A percentile compares a stretch with the other conserved stretches of the same genome.
These are phyloP conservation scores for Massariosphaeria phaeospora DNA, from an alignment of 495 filamentous ascomycete genomes.

Conservation along the genomic window DNA sequence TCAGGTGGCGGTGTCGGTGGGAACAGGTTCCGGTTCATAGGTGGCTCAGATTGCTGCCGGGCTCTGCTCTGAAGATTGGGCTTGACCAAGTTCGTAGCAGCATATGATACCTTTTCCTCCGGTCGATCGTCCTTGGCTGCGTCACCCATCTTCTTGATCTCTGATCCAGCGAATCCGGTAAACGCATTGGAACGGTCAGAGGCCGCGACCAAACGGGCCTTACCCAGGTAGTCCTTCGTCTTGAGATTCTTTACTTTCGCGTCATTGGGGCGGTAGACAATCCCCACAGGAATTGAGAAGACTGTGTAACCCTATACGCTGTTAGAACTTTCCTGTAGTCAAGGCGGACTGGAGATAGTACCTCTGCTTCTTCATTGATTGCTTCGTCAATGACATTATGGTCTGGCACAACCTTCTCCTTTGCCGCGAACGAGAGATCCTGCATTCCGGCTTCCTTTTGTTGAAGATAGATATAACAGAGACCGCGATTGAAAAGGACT, in stretches of 20 bases:
- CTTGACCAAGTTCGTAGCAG: slow-evolving; percentile 84
- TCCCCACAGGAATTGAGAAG: slow-evolving; percentile 95
- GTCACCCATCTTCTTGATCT: slow-evolving; percentile 58
- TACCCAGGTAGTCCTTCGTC: slow-evolving; percentile 93
- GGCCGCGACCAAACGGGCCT: slow-evolving; percentile 88
- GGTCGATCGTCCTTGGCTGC: slow-evolving; percentile 66
- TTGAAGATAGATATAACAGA: slow-evolving; percentile 96
- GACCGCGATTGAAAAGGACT: slow-evolving; percentile 93
- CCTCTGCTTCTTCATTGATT: slow-evolving; percentile 87
- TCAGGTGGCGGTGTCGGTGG: slow-evolving; percentile 95
- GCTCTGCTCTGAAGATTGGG: slow-evolving; percentile 67
- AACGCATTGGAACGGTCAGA: slow-evolving; percentile 72
- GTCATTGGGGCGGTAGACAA: slow-evolving; percentile 91
- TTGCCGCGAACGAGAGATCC: slow-evolving; percentile 86
- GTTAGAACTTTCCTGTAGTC: slow-evolving; percentile 8
- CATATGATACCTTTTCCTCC: slow-evolving; percentile 76
- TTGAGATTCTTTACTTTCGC: slow-evolving; percentile 98
- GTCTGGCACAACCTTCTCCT: slow-evolving; percentile 90
- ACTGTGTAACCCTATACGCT: slow-evolving; percentile 82
- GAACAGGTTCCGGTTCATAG: slow-evolving; percentile 80
- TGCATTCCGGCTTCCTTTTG: slow-evolving; percentile 85
- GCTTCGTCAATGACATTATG: slow-evolving; percentile 98
- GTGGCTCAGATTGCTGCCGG: slow-evolving; percentile 81
- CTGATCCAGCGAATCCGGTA: slow-evolving; percentile 69
- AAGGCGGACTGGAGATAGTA: slow-evolving; percentile 39